Evolutionary conservation across 805 yeast genomes (phyloP), one percentile per base, ranked within the genome.

Genomic region (Martiniozyma abietophila): DNA sequence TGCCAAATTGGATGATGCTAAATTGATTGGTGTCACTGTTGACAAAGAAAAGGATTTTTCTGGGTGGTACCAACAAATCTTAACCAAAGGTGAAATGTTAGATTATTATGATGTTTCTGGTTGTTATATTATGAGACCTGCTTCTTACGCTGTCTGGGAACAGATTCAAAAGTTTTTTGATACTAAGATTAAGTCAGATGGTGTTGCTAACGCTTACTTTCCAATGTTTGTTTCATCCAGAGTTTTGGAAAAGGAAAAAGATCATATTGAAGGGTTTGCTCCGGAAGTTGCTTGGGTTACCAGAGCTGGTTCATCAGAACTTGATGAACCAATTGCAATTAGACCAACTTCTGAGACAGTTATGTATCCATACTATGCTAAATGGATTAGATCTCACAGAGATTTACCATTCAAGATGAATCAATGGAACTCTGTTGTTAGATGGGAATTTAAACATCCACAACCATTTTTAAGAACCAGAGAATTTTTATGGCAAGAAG

Each of bases 231-330:
- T 92, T 32, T 86, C 96, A 8, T 69, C 83, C 30, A 74, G 77
- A 49, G 98, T 94, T 16, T 69, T 92, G 51, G 97, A 94, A 65
- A 85, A 79, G 65, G 99, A 92, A 69, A 92, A 92, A 64, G 99
- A 92, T 56, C 99, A 92, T 58, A 76, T 92, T 49, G 98, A 92
- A 63, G 99, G 99, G 29, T 92, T 92, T 59, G 98, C 99, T 30
- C 98, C 99, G 18, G 99, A 92, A 64, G 99, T 92, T 37, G 99
- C 99, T 18, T 92, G 99, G 99, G 98, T 92, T 48, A 92, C 99
- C 37, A 76, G 69, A 52, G 99, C 99, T 35, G 99, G 99, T 51
- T 59, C 65, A 21, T 80, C 95, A 22, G 97, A 92, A 32, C 71
- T 92, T 50, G 98, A 94, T 38, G 98, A 92, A 66, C 97, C 95